Percentiles rank a stretch among this genome's conserved stretches.
Conservation (phyloP, 768 basidiomycete genomes). For the Kwoniella dendrophila region DNA sequence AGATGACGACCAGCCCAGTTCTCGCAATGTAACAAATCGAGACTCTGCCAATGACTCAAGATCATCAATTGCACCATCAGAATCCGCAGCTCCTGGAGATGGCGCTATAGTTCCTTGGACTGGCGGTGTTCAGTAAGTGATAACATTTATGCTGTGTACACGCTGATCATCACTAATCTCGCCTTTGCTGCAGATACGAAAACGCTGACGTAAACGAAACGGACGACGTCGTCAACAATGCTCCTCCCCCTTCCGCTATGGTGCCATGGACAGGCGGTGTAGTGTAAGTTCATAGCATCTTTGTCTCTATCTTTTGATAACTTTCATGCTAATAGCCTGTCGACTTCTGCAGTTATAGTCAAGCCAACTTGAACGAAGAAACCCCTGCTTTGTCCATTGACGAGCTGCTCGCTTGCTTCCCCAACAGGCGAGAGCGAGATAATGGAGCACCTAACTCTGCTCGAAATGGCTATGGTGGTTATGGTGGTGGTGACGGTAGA, state of each 20-base stretch:
- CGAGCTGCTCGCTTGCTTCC: conserved; percentile 23
- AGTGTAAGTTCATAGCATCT: conserved; percentile 4
- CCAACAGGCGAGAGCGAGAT: neutral
- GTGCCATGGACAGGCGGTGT: neutral
- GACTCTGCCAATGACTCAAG: no score
- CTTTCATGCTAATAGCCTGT: neutral
- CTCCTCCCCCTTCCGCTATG: neutral
- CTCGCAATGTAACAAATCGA: no score
- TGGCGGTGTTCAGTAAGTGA: neutral
- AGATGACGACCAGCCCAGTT: no score
- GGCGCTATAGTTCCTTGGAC: conserved; percentile 4
- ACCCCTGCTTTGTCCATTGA: neutral
- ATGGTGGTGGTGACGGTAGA: neutral
- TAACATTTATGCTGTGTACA: neutral
- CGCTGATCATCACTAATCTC: neutral
- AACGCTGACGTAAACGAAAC: neutral
- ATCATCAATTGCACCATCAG: no score
- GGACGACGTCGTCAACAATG: neutral
- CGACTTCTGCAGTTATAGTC: conserved; percentile 11
- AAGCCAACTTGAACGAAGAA: conserved; percentile 10
- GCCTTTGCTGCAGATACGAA: neutral
- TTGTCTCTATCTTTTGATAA: neutral
- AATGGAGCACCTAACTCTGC: neutral
- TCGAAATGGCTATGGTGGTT: neutral
- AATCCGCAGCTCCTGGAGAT: neutral